A percentile compares a stretch with the other conserved stretches of the same genome.
Conservation (phyloP, 2,329 filamentous ascomycete genomes). For the Coniochaeta sp. region DNA sequence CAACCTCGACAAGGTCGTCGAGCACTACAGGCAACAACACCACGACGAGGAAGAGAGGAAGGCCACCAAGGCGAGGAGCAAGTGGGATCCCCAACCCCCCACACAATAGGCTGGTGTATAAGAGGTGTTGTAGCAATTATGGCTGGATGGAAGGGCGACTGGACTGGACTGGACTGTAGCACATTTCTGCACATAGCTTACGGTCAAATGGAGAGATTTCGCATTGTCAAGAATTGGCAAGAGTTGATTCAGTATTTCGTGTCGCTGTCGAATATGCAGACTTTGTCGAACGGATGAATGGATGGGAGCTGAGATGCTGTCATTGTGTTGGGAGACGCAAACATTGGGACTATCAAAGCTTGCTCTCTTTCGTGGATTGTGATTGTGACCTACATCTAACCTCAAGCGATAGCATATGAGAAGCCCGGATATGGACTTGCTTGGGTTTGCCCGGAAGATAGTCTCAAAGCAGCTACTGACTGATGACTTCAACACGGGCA, state of each 20-base stretch:
- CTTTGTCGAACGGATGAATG: no score
- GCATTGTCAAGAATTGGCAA: no score
- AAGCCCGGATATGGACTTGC: no score
- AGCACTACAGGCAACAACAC: conserved; percentile 50
- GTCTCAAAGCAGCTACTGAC: no score
- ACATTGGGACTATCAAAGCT: no score
- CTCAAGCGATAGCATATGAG: no score
- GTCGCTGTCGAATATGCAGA: not conserved
- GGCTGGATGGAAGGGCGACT: not conserved
- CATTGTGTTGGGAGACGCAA: not conserved
- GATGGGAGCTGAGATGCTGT: no score
- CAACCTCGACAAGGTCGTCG: conserved; percentile 49
- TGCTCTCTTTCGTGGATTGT: no score
- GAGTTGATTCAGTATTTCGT: no score
- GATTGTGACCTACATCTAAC: no score
- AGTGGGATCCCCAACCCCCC: conserved; percentile 32
- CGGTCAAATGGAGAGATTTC: not conserved
- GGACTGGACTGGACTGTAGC: not conserved
- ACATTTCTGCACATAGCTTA: not conserved
- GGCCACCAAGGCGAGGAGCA: conserved; percentile 28
- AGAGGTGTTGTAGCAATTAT: conserved; percentile 3
- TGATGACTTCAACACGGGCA: no score
- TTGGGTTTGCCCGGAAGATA: no score
- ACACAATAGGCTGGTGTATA: not conserved
- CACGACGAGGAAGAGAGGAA: conserved; percentile 49